Evolutionary conservation across 805 yeast species (phyloP), one percentile per base, ranked within the genome.

Genomic region (Yamadazyma takamatsuzukensis): DNA sequence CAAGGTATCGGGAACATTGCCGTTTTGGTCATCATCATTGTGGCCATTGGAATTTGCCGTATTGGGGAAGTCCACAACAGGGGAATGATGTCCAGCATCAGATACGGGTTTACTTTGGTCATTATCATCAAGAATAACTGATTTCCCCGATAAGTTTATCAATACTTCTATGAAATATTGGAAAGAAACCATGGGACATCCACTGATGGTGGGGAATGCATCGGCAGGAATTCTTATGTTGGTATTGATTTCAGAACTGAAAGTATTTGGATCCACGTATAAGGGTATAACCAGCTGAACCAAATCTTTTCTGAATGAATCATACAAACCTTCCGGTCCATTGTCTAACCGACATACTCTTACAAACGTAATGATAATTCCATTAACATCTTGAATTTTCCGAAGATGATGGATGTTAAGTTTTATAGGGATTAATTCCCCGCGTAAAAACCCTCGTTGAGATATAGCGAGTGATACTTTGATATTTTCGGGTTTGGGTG

Each of bases 151-250:
- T 25, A 89, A 59, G 49, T 88, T 88, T n/a, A 84, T 76, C 36
- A 86, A 68, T 3, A 83, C 88, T 53, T 88, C 97, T 11, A 88
- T 62, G 50, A 82, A 84, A 53, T 89, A 88, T 50, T 84, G 90
- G 55, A 88, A 88, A 3, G 87, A 71, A 6, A 87, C 86, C 29
- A 80, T 59, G 2, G 76, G 77, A 32, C 84, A 74, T 1, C 83
- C 83, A 12, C 75, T 69, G 10, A 86, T 83, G 0, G 95, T 84
- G 1, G 96, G 94, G 51, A 88, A 86, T 0, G 84, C 79, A 46
- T 88, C 96, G 0, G 83, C 75, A 0, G 97, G 96, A 0, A 88
- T 79, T 40, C 79, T 67, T 14, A 88, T 56, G 25, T 75, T 72
- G 0, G 89, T 76, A 19, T 74, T 74, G 7, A 81, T 66, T 21